phyloP scores from a whole-genome alignment of 768 basidiomycete species.

The Naematelia encephala region DNA sequence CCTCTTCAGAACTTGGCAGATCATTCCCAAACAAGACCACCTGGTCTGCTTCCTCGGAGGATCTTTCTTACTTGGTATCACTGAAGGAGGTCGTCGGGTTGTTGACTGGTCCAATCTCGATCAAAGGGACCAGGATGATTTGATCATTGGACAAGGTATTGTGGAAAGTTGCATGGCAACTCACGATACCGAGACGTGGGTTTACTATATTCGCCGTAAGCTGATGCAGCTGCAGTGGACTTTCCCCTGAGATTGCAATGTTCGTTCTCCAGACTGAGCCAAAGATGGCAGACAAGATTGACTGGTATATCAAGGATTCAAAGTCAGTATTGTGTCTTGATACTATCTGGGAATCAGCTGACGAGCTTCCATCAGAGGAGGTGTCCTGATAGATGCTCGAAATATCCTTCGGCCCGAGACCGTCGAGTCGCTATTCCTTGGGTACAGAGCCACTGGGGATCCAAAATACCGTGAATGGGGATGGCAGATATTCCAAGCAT shows the following conservation, averaged over 20 bases:
- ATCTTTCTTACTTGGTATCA: constrained; percentile 84
- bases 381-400: constrained; percentile 68
- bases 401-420: constrained; percentile 97
- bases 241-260: constrained; percentile 84
- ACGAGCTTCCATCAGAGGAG: constrained; percentile 12
- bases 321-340: constrained; percentile 32
- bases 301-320: constrained; percentile 81
- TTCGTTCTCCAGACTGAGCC: constrained; percentile 59
- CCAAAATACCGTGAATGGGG: constrained; percentile 73
- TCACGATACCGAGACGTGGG: constrained; percentile 77
- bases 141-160: constrained; percentile 74
- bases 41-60: constrained; percentile 93
- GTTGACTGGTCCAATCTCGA: constrained; percentile 60
- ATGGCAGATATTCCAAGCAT: constrained; percentile 85
- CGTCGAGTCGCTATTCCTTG: constrained; percentile 86
- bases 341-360: background rate
- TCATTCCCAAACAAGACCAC: constrained; percentile 88
- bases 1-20: constrained; percentile 62
- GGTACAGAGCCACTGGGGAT: constrained; percentile 84
- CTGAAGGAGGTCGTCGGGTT: constrained; percentile 48
- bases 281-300: constrained; percentile 55
- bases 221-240: constrained; percentile 57
- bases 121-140: constrained; percentile 66
- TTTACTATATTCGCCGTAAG: constrained; percentile 1
- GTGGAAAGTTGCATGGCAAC: constrained; percentile 72